Evolutionary conservation across 2,329 filamentous ascomycete genomes (phyloP).

Genomic region (Penicillium hordei): DNA sequence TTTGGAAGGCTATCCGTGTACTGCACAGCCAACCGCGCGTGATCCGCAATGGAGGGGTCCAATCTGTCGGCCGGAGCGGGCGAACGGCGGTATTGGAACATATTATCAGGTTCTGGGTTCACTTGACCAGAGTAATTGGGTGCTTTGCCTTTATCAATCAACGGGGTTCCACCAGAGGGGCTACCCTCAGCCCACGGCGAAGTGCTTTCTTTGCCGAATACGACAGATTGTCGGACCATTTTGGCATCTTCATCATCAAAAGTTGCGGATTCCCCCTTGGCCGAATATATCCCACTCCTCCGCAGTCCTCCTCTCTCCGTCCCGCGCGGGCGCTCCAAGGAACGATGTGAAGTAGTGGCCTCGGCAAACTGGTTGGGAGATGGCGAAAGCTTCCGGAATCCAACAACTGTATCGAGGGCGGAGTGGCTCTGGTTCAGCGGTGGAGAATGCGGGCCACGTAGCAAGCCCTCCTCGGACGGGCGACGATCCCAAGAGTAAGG

Average conservation of each 20-base stretch:
- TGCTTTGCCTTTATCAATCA: constrained; percentile 27
- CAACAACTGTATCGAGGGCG: constrained; percentile 15
- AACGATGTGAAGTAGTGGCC: constrained; percentile 34
- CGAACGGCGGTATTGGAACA: constrained; percentile 17
- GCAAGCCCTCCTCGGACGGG: constrained; percentile 52
- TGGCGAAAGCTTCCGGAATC: constrained; percentile 22
- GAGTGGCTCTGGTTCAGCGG: constrained; percentile 16
- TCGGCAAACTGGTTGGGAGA: constrained; percentile 24
- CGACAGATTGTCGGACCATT: constrained; percentile 37
- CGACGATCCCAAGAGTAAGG: constrained; percentile 55
- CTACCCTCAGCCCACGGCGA: constrained; percentile 24
- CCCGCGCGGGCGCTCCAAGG: constrained; percentile 29
- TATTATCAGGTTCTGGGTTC: constrained; percentile 15
- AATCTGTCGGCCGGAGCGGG: constrained; percentile 17
- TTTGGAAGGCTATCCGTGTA: constrained; percentile 43
- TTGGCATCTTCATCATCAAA: constrained; percentile 44
- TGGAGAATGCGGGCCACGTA: constrained; percentile 37
- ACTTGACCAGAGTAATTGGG: constrained; percentile 11
- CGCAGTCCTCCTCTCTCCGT: constrained; percentile 29
- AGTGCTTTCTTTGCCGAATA: constrained; percentile 28
- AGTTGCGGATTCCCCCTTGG: constrained; percentile 25
- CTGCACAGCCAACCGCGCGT: constrained; percentile 48
- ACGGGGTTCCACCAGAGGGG: constrained; percentile 28
- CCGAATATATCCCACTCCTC: constrained; percentile 33
- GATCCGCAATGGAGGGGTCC: constrained; percentile 41